A percentile compares a stretch with the other conserved stretches of the same genome.
These are phyloP conservation scores for Barnettozyma sp. DNA, from an alignment of 805 yeast genomes.

Conservation along the genomic window DNA sequence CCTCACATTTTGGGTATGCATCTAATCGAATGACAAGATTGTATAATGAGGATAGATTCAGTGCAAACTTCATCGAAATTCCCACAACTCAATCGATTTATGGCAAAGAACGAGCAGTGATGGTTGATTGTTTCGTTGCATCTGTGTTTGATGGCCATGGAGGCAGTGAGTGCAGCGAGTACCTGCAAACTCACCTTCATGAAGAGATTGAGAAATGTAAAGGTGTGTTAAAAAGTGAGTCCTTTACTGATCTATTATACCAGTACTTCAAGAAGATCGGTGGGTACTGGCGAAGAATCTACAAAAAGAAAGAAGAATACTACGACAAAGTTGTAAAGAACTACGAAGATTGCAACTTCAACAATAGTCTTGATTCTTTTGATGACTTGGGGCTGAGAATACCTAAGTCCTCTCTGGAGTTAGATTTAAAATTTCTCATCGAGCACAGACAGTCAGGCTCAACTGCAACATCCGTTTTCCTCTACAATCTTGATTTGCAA, in stretches of 20 bases:
- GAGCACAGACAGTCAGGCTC: conserved; percentile 42
- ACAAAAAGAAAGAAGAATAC: conserved; percentile 34
- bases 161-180: conserved; percentile 66
- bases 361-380: conserved; percentile 14
- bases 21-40: conserved; percentile 68
- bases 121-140: conserved; percentile 49
- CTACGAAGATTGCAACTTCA: conserved; percentile 12
- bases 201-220: conserved; percentile 41
- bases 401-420: conserved; percentile 54
- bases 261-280: conserved; percentile 57
- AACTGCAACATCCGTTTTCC: conserved; percentile 60
- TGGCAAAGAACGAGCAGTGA: conserved; percentile 17
- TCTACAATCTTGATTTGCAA: conserved; percentile 38
- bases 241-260: conserved; percentile 39
- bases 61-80: conserved; percentile 52
- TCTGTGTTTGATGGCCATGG: conserved; percentile 95
- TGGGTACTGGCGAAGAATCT: conserved; percentile 80
- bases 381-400: conserved; percentile 60
- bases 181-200: conserved; percentile 48
- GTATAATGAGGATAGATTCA: conserved; percentile 76
- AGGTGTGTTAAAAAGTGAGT: conserved; percentile 23
- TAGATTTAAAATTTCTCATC: conserved; percentile 56
- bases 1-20: conserved; percentile 63
- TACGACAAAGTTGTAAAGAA: conserved; percentile 29
- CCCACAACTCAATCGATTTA: conserved; percentile 29